phyloP scores from a whole-genome alignment of 306 rosid genomes.

The Quercus variabilis region DNA sequence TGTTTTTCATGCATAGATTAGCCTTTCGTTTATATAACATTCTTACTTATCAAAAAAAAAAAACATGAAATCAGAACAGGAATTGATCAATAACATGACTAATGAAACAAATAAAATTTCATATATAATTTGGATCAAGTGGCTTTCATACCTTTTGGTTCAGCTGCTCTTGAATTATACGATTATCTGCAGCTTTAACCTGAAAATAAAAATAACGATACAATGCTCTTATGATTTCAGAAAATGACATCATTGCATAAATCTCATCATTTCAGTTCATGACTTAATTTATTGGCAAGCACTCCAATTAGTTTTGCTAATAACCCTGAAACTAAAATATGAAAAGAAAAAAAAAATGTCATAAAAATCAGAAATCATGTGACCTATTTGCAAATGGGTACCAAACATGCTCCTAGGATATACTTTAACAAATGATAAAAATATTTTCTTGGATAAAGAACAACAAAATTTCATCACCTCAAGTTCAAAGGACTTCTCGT shows the following conservation, averaged over 20 bases:
- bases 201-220: slow-evolving; percentile 35
- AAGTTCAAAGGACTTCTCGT: slow-evolving; percentile 91
- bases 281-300: background rate
- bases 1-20: no score
- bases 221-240: slow-evolving; percentile 16
- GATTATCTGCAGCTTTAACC: slow-evolving; percentile 96
- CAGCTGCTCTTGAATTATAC: slow-evolving; percentile 91
- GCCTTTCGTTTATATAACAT: no score
- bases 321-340: background rate
- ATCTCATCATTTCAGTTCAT: background rate
- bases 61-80: slow-evolving; percentile 18
- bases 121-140: slow-evolving; percentile 1
- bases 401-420: slow-evolving; percentile 15
- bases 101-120: background rate
- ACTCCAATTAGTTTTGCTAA: background rate
- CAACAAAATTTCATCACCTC: slow-evolving; percentile 62
- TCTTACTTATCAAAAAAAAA: no score
- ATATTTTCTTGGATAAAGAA: slow-evolving; percentile 9
- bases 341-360: background rate
- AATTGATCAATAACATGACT: slow-evolving; percentile 13
- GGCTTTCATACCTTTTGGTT: slow-evolving; percentile 61
- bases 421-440: slow-evolving; percentile 11
- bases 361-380: background rate
- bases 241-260: background rate
- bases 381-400: slow-evolving; percentile 13